phyloP scores from a whole-genome alignment of 2,329 filamentous ascomycete genomes.

The Fusarium sp. region DNA sequence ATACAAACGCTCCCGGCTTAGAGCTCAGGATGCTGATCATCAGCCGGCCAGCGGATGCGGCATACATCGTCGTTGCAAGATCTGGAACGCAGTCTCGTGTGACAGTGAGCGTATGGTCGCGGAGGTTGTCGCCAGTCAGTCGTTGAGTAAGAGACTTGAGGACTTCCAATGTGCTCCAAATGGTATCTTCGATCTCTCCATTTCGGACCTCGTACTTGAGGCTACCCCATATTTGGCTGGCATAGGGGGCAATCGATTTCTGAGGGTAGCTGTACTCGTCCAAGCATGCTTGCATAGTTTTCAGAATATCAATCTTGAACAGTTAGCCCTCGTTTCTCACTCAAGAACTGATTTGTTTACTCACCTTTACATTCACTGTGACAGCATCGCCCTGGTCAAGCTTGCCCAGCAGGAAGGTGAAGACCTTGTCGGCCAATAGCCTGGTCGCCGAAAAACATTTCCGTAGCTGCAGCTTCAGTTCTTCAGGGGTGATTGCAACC shows the following conservation, averaged over 20 bases:
- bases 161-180: slow-evolving; percentile 66
- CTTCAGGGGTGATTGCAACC: slow-evolving; percentile 65
- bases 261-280: slow-evolving; percentile 60
- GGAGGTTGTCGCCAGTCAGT: slow-evolving; percentile 58
- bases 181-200: slow-evolving; percentile 67
- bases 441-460: slow-evolving; percentile 64
- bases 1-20: slow-evolving; percentile 59
- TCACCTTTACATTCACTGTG: slow-evolving; percentile 67
- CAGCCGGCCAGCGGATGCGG: slow-evolving; percentile 63
- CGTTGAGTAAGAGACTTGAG: slow-evolving; percentile 61
- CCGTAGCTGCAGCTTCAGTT: slow-evolving; percentile 65
- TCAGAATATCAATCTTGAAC: slow-evolving; percentile 63
- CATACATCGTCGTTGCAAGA: slow-evolving; percentile 63
- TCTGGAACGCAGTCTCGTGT: slow-evolving; percentile 66
- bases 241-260: slow-evolving; percentile 60
- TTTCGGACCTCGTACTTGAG: slow-evolving; percentile 72
- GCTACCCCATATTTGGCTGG: slow-evolving; percentile 66
- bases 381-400: slow-evolving; percentile 69
- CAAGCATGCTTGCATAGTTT: slow-evolving; percentile 65
- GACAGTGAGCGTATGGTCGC: slow-evolving; percentile 59
- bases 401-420: slow-evolving; percentile 67
- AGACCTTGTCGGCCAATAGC: slow-evolving; percentile 57
- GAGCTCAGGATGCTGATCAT: slow-evolving; percentile 63
- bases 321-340: slow-evolving; percentile 16
- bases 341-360: not conserved